Base-by-base conservation (phyloP, 2,329 filamentous ascomycete genomes). In the Ophiostoma angusticollis region DNA sequence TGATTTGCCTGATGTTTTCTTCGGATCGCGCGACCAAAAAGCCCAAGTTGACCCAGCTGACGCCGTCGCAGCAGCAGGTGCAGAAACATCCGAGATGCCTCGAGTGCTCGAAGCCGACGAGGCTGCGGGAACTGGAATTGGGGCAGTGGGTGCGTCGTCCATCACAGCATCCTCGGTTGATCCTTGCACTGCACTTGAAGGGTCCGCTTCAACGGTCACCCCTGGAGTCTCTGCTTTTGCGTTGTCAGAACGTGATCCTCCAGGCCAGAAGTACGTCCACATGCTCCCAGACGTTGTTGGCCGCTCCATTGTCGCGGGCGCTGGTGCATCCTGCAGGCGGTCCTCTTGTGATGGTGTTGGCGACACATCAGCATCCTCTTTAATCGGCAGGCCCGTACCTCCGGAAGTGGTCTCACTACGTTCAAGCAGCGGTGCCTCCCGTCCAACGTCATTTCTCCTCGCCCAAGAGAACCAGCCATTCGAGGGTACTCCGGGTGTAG, bases 1-100 rank as follows among this genome's bases (percentile, higher is more conserved):
- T 9, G 52, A 39, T 35, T 59, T 60, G 1, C 50, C 53, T 4
- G 50, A 50, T 9, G 56, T 48, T 29, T 58, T 62, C 7, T 56
- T 48, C 2, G 64, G 57, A 47, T 79, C 75, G 32, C 68, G 72
- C 12, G 78, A 84, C 82, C 82, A 89, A 48, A 89, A 87, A 0
- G 79, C 82, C 83, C 83, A 89, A 0, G 78, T 82, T 1, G 81
- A 80, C 11, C 72, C 72, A 14, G 65, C 62, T 13, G 68, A 66
- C 8, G 42, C 39, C 2, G 40, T 44, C n/a, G 43, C 43, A 1
- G 36, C 44, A 2, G 32, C 65, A 17, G 60, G 66, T n/a, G 58
- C 51, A 2, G 59, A 50, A 8, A 30, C 37, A 21, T 23, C 22
- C 18, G 25, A 14, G 7, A 24, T 22, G 6, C 38, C 33, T 6